Conservation (phyloP, 441 rosid species). For the Dalechampia spathulata region DNA sequence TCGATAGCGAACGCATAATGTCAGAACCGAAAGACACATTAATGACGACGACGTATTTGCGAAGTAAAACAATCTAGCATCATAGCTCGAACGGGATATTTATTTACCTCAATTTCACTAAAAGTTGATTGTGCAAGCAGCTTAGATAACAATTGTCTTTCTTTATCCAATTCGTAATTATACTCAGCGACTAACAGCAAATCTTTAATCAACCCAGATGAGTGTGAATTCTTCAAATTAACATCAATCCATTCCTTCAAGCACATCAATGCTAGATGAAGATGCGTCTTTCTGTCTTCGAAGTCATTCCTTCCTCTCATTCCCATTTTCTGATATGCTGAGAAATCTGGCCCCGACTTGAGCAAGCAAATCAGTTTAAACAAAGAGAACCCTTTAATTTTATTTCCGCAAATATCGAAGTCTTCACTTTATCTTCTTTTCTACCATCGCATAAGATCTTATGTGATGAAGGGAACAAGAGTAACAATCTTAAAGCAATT, state of each 20-base stretch:
- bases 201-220: conserved; percentile 50
- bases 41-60: neutral
- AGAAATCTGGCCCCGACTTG: conserved; percentile 28
- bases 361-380: conserved; percentile 54
- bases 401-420: conserved; percentile 51
- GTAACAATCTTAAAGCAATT: conserved; percentile 30
- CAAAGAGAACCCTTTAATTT: conserved; percentile 49
- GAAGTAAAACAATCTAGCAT: conserved; percentile 1
- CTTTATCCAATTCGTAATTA: conserved; percentile 30
- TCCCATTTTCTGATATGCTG: conserved; percentile 31
- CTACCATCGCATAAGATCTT: conserved; percentile 38
- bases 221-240: conserved; percentile 31
- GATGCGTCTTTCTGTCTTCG: conserved; percentile 49
- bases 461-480: conserved; percentile 51
- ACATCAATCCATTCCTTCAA: conserved; percentile 51
- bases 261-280: conserved; percentile 55
- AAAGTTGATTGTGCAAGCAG: conserved; percentile 38
- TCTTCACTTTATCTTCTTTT: conserved; percentile 50
- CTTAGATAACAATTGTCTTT: conserved; percentile 43
- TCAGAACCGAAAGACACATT: conserved; percentile 21
- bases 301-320: conserved; percentile 31
- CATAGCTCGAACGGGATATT: neutral
- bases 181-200: conserved; percentile 39
- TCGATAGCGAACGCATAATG: conserved; percentile 44
- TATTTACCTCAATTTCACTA: conserved; percentile 55